Evolutionary conservation across 257 asterid genomes (phyloP).

Genomic region (Salvia splendens): DNA sequence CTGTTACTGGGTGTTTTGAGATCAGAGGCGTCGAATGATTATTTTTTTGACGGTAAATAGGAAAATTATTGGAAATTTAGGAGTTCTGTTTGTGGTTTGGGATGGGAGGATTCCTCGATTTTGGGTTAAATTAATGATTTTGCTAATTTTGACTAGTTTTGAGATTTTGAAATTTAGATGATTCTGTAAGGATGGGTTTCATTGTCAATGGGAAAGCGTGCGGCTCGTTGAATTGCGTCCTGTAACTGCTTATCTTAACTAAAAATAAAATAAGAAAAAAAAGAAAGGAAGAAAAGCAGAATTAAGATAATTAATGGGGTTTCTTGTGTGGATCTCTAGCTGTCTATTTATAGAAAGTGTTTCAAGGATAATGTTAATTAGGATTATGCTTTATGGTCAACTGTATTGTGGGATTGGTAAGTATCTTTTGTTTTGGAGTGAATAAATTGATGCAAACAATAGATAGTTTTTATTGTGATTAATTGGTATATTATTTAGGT

Average conservation of each 20-base stretch:
- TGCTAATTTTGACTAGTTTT: constrained; percentile 21
- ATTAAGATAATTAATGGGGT: constrained; percentile 24
- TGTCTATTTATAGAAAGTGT: constrained; percentile 3
- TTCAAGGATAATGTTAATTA: too few species aligned
- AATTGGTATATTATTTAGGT: background rate
- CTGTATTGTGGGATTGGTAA: constrained; percentile 8
- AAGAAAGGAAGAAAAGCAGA: constrained; percentile 9
- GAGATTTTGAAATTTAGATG: constrained; percentile 31
- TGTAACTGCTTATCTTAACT: constrained; percentile 20
- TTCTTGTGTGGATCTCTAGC: constrained; percentile 24
- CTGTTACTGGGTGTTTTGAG: constrained; percentile 31
- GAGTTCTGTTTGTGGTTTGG: constrained; percentile 25
- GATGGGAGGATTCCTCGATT: constrained; percentile 32
- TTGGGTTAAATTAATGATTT: constrained; percentile 12
- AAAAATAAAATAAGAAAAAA: background rate
- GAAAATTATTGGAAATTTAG: constrained; percentile 28
- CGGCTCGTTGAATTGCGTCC: constrained; percentile 22
- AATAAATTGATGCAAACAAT: constrained; percentile 5
- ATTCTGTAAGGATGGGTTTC: constrained; percentile 20
- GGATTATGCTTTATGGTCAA: background rate
- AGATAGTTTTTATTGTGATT: background rate
- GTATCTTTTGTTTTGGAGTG: constrained; percentile 4
- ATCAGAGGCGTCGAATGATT: constrained; percentile 29
- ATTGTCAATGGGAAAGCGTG: constrained; percentile 22
- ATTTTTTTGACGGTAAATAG: background rate